These are phyloP conservation scores for Pyrenopolyporus hunteri DNA, from an alignment of 495 filamentous ascomycete species.

Conservation along the genomic window DNA sequence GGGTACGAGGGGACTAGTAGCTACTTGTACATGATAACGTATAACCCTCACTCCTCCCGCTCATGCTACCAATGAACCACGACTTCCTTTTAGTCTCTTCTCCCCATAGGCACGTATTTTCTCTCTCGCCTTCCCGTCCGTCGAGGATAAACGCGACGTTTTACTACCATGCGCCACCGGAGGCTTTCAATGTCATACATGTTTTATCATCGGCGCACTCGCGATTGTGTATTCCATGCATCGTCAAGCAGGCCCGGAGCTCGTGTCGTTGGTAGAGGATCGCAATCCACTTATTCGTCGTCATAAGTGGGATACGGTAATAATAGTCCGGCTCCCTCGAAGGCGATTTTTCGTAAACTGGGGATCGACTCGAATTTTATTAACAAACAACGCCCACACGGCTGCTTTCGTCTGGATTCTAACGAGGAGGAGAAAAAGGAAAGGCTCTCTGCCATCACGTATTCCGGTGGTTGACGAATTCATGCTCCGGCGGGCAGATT, in stretches of 20 bases:
- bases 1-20: not conserved
- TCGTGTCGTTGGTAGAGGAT: conserved; percentile 29
- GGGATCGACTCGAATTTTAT: conserved; percentile 11
- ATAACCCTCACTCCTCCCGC: conserved; percentile 18
- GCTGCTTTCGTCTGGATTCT: conserved; percentile 20
- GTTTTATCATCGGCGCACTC: conserved; percentile 10
- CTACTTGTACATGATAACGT: conserved; percentile 30
- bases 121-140: conserved; percentile 3
- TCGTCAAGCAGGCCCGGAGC: conserved; percentile 31
- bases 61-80: conserved; percentile 29
- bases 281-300: conserved; percentile 29
- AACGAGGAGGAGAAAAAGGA: conserved; percentile 30
- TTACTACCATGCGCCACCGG: conserved; percentile 34
- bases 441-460: conserved; percentile 2
- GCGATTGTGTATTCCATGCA: conserved; percentile 37
- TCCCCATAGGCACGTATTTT: conserved; percentile 7
- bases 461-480: conserved; percentile 6
- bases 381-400: conserved; percentile 16
- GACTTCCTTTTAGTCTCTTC: conserved; percentile 13
- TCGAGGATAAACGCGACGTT: conserved; percentile 7
- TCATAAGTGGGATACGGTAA: conserved; percentile 24
- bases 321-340: conserved; percentile 1
- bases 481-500: conserved; percentile 16
- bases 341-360: conserved; percentile 20
- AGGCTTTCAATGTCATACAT: conserved; percentile 21